Evolutionary conservation across 179 eudicot species (phyloP), one percentile per base, ranked within the genome.

Genomic region (Spinacia oleracea): DNA sequence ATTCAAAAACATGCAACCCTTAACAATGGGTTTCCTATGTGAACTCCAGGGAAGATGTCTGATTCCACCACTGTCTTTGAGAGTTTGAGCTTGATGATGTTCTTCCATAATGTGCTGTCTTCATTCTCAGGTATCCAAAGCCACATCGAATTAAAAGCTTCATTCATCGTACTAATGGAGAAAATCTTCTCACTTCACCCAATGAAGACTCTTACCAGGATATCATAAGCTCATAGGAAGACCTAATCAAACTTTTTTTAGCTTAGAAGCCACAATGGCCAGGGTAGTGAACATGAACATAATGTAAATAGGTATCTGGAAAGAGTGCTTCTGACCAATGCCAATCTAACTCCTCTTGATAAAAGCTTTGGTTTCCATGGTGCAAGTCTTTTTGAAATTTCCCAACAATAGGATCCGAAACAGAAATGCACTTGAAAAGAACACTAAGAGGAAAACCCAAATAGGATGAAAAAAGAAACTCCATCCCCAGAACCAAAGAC

Each of bases 171-270:
- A 23, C 25, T 7, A 21, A 48, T 48, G 38, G 20, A 55, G 12
- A 0, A 27, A 23, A 71, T 70, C 23, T 46, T 53, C 64, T 6
- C 29, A 32, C 9, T 73, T 50, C 18, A 21, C 46, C 31, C 64
- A 55, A 73, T 34, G 31, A 53, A 11, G 11, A 5, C 51, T 43
- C 27, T 38, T 35, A 18, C 3, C 27, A 40, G 25, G 50, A 60
- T 76, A 62, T 34, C 11, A 21, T 31, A 46, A 42, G 58, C 60
- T 38, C 74, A 78, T 23, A 59, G 42, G 58, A 55, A 58, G 45
- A 7, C 21, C 4, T 0, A 31, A 29, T 64, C 42, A 35, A 35
- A 6, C 38, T 6, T 20, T 16, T 16, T 38, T 21, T 9, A 32
- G 5, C 25, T 66, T 35, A 35, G 72, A 68, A 9, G 31, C 72